These are phyloP conservation scores for Aspergillus heteromorphus DNA, from an alignment of 495 filamentous ascomycete species.

Conservation along the genomic window DNA sequence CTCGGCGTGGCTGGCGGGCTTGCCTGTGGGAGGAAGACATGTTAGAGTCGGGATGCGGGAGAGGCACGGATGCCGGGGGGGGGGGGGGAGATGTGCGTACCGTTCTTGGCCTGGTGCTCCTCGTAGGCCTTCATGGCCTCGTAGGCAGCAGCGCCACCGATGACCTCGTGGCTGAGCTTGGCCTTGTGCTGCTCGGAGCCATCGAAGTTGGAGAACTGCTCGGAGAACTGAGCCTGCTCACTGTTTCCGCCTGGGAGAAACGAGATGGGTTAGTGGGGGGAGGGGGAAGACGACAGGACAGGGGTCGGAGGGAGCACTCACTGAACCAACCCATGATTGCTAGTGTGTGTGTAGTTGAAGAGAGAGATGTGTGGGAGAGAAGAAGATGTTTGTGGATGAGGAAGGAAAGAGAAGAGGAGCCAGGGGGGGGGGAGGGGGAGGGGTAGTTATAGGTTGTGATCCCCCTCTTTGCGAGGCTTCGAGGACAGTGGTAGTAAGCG, in stretches of 20 bases:
- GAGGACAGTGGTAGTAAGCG: not conserved
- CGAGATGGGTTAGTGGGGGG: not conserved
- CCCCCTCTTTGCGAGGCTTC: not conserved
- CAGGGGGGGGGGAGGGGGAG: not conserved
- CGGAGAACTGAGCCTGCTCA: conserved; percentile 35
- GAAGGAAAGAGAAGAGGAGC: not conserved
- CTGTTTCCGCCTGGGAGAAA: conserved; percentile 17
- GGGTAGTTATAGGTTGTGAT: not conserved
- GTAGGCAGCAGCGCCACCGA: conserved; percentile 67
- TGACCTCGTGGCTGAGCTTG: conserved; percentile 58
- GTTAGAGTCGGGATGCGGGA: too few relatives aligned
- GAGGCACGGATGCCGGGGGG: not conserved
- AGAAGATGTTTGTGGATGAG: not conserved
- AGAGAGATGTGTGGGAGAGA: not conserved
- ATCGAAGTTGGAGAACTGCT: conserved; percentile 41
- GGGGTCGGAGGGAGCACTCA: not conserved
- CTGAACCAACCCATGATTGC: conserved; percentile 18
- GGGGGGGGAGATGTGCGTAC: conserved; percentile 27
- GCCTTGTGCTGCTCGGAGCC: conserved; percentile 40
- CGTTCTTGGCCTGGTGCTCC: conserved; percentile 56
- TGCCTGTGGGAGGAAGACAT: too few relatives aligned
- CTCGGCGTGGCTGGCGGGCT: conserved; percentile 54
- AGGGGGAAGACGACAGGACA: not conserved
- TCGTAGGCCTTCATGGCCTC: conserved; percentile 71
- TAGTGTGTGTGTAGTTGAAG: conserved; percentile 1